Evolutionary conservation across 75 land plant species (phyloP), one percentile per base, ranked within the genome.

Genomic region (Selaginella tamariscina): DNA sequence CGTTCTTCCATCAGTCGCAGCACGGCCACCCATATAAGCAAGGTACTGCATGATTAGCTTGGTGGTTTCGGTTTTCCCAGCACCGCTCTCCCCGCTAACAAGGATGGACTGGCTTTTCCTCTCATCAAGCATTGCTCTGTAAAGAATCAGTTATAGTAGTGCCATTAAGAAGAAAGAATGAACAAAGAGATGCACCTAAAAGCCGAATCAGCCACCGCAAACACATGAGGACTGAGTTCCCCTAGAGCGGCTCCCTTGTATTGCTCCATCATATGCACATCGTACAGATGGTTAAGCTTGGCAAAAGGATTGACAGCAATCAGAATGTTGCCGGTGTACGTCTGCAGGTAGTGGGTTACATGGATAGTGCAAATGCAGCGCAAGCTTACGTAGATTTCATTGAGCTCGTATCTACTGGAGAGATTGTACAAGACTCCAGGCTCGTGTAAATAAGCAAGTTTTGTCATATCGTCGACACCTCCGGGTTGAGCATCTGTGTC

Each of bases 391-490:
- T 87, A 87, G 27, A 86, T 86, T 75, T 84, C 79, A 77, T 84
- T 80, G 1, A 81, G 71, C 69, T 78, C 84, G 69, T 83, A 88
- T 83, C 91, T 76, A 8, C 74, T 72, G 31, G 85, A 72, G 55
- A 88, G 73, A 70, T 85, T 88, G 54, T 85, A 81, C 74, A 85
- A 55, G 26, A 85, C 84, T 32, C 79, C 91, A 65, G 91, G 88
- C 63, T 88, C 91, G 66, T 88, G 83, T 72, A 88, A 56, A 73
- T 88, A 88, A 24, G 86, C 77, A 5, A 88, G 77, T 72, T 85
- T 88, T 32, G 91, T 85, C 91, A 88, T 88, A 75, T 88, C 91
- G 73, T 85, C 88, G 33, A 81, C 82, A 56, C 91, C 88, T 8
- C 71, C 80, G 63, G 82, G 75, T 44, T 82, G 81, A 32, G 74